A percentile compares a stretch with the other conserved stretches of the same genome.
These are phyloP conservation scores for Tuber indicum DNA, from an alignment of 495 filamentous ascomycete genomes.

Conservation along the genomic window DNA sequence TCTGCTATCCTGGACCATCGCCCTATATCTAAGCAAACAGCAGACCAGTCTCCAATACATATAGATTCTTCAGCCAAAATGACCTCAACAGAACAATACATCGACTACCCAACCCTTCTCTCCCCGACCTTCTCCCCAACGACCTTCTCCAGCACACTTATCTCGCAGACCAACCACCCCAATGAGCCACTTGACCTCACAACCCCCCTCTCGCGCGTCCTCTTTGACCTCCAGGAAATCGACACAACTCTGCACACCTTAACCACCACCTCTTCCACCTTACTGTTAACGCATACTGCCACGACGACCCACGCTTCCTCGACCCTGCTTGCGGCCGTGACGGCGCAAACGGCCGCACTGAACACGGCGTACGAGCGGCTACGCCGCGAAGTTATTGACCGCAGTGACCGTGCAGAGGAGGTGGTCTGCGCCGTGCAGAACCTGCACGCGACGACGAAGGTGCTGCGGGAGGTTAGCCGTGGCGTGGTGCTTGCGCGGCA, in stretches of 20 bases:
- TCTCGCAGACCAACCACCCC: conserved; percentile 83
- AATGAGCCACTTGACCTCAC: conserved; percentile 87
- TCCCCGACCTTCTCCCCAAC: conserved; percentile 72
- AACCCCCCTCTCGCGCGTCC: conserved; percentile 83
- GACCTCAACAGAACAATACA: conserved; percentile 55
- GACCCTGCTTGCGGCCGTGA: conserved; percentile 63
- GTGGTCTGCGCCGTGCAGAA: conserved; percentile 65
- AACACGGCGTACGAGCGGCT: conserved; percentile 78
- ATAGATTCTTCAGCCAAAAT: conserved; percentile 29
- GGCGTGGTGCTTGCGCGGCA: conserved; percentile 75
- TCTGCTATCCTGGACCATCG: background rate
- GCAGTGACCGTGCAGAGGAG: conserved; percentile 73
- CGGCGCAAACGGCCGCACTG: conserved; percentile 66
- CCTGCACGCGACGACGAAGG: conserved; percentile 68
- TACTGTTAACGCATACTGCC: conserved; percentile 72
- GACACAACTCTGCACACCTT: conserved; percentile 90
- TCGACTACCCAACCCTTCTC: conserved; percentile 91
- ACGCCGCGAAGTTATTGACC: conserved; percentile 71
- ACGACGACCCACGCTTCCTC: conserved; percentile 61
- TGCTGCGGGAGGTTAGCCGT: conserved; percentile 68
- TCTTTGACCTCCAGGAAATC: conserved; percentile 96
- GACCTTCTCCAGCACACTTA: conserved; percentile 78
- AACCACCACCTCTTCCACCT: conserved; percentile 75
- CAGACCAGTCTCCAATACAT: background rate
- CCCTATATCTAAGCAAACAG: background rate